Conservation (phyloP, 1,284 basidiomycete species). For the Calocybe gambosa region DNA sequence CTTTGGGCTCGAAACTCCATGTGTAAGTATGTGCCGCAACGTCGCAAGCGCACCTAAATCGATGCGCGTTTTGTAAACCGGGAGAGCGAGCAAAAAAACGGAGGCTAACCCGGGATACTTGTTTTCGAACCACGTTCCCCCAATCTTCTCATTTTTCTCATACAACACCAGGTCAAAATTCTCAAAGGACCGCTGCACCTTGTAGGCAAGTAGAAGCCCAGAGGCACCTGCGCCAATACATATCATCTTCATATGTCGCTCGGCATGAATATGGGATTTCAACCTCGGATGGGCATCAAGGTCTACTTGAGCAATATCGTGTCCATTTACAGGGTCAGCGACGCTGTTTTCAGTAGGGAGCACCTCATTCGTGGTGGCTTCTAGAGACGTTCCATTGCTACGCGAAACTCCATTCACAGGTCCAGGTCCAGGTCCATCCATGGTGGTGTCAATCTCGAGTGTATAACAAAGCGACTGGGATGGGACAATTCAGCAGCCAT, state of each 20-base stretch:
- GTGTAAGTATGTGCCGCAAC: slow-evolving; percentile 25
- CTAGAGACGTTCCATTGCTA: no score
- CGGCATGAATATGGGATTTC: slow-evolving; percentile 21
- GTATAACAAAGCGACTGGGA: no score
- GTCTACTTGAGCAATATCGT: not conserved
- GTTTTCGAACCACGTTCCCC: slow-evolving; percentile 30
- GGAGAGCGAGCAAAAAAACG: not conserved
- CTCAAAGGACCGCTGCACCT: slow-evolving; percentile 27
- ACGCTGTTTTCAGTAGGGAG: not conserved
- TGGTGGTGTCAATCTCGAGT: no score
- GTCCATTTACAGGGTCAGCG: not conserved
- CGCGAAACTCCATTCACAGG: no score
- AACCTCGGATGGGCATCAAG: slow-evolving; percentile 6
- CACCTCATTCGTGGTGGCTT: no score
- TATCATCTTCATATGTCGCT: slow-evolving; percentile 23
- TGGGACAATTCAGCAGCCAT: no score
- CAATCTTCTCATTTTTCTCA: slow-evolving; percentile 25
- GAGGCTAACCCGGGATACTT: slow-evolving; percentile 5
- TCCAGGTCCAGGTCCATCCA: no score
- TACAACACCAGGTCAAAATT: slow-evolving; percentile 25
- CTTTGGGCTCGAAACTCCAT: slow-evolving; percentile 26
- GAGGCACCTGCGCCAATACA: slow-evolving; percentile 29
- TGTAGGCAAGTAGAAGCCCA: slow-evolving; percentile 28
- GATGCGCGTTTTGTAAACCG: not conserved
- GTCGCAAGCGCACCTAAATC: slow-evolving; percentile 26